Conservation (phyloP, 2,329 filamentous ascomycete species). For the Plenodomus tracheiphilus region DNA sequence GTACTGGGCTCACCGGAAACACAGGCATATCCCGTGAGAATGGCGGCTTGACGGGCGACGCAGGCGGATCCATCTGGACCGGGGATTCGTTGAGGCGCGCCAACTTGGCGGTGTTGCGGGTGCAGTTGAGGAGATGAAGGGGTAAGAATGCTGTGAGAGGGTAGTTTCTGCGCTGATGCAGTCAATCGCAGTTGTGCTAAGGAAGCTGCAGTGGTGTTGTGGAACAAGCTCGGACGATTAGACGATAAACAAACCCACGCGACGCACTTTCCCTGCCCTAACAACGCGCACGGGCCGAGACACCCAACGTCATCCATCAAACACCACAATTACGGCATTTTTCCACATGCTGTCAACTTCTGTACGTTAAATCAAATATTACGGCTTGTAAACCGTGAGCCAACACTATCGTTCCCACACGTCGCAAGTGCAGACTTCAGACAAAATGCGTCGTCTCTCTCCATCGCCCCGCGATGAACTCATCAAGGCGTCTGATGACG, state of each 20-base stretch:
- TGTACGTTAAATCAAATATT: no score
- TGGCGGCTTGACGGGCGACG: constrained; percentile 52
- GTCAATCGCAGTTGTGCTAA: constrained; percentile 10
- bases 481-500: no score
- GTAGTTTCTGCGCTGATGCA: constrained; percentile 5
- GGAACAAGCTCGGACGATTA: constrained; percentile 18
- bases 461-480: no score
- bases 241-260: constrained; percentile 32
- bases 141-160: constrained; percentile 7
- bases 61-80: constrained; percentile 41
- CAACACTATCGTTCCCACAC: no score
- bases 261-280: constrained; percentile 25
- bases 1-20: constrained; percentile 65
- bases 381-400: no score
- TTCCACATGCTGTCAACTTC: no score
- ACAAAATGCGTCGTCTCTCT: no score
- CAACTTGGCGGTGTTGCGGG: constrained; percentile 37
- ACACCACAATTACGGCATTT: no score
- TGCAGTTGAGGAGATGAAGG: background rate
- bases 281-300: constrained; percentile 30
- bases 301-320: background rate
- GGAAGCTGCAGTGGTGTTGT: constrained; percentile 17
- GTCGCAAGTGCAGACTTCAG: no score
- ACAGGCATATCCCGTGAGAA: constrained; percentile 62
- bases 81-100: constrained; percentile 43